phyloP scores from a whole-genome alignment of 176 grass and related monocot species.

The Triticum monococcum region DNA sequence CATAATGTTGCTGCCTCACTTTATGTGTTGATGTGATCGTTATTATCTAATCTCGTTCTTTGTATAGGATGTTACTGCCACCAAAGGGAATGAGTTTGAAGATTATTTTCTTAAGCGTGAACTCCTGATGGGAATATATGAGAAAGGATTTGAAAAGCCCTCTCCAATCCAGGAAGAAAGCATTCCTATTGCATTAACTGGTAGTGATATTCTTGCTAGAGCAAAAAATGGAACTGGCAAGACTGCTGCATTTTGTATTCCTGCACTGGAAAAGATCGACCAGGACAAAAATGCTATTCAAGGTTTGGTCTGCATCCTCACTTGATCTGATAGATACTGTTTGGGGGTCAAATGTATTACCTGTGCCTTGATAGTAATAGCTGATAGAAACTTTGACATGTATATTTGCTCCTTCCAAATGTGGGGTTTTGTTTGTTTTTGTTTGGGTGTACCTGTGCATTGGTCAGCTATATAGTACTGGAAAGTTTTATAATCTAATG shows the following conservation, averaged over 20 bases:
- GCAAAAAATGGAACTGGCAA: conserved; percentile 99
- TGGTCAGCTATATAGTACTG: background rate
- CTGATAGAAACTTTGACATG: conserved; percentile 7
- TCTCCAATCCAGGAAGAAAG: conserved; percentile 99
- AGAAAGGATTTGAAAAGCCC: conserved; percentile 95
- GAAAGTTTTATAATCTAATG: conserved; percentile 25
- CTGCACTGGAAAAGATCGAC: conserved; percentile 96
- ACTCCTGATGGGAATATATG: conserved; percentile 96
- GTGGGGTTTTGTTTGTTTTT: background rate
- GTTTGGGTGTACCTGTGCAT: background rate
- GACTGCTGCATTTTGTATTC: conserved; percentile 95
- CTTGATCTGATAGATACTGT: conserved; percentile 9
- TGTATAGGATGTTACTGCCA: conserved; percentile 90
- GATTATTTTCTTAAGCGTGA: conserved; percentile 98
- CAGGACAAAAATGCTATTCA: conserved; percentile 94
- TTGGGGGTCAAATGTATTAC: background rate
- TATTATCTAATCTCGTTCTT: conserved; percentile 5
- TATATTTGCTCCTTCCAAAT: background rate
- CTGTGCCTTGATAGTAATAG: background rate
- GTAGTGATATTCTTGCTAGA: conserved; percentile 94
- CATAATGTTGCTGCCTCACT: background rate
- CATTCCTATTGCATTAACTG: conserved; percentile 98
- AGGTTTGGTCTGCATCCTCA: conserved; percentile 44
- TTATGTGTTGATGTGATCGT: background rate
- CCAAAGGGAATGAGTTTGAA: conserved; percentile 99